A percentile compares a stretch with the other conserved stretches of the same genome.
Evolutionary conservation across 352 stramenopile species (phyloP).

Genomic region (Pythium aquatile): DNA sequence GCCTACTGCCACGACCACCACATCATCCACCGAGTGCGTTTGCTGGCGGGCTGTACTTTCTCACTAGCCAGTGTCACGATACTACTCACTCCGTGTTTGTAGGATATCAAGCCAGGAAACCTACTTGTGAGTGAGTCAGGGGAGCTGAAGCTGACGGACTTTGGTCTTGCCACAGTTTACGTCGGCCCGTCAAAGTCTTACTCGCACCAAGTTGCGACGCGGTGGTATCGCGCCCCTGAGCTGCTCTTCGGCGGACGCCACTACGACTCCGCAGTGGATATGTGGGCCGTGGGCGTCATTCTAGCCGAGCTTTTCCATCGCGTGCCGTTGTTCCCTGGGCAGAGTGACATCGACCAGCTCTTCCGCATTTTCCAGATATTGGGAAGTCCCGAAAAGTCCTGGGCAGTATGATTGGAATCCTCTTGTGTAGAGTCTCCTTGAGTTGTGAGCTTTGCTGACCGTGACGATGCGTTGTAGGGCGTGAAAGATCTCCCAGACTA

Average conservation of each 20-base stretch:
- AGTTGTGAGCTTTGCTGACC: neutral
- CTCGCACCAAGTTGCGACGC: constrained; percentile 75
- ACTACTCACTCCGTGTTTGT: neutral
- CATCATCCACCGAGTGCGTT: constrained; percentile 60
- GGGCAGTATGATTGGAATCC: constrained; percentile 32
- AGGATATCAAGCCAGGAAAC: constrained; percentile 80
- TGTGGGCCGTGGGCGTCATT: constrained; percentile 71
- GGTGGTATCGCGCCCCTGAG: constrained; percentile 82
- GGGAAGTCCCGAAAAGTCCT: constrained; percentile 51
- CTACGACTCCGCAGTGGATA: constrained; percentile 65
- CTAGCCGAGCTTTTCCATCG: constrained; percentile 63
- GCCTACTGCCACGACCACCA: constrained; percentile 55
- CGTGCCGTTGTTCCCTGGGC: constrained; percentile 68
- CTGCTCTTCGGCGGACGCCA: constrained; percentile 66
- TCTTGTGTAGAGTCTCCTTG: too few relatives aligned
- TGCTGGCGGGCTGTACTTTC: neutral
- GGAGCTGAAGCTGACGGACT: constrained; percentile 76
- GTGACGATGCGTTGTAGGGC: neutral
- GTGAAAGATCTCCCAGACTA: constrained; percentile 50
- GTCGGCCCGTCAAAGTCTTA: constrained; percentile 37
- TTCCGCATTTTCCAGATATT: constrained; percentile 70
- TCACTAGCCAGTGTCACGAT: neutral
- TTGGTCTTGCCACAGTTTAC: constrained; percentile 75
- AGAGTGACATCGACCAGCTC: constrained; percentile 84
- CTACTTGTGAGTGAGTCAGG: constrained; percentile 49